phyloP scores from a whole-genome alignment of 2,329 filamentous ascomycete genomes.

The Fusarium virguliforme region DNA sequence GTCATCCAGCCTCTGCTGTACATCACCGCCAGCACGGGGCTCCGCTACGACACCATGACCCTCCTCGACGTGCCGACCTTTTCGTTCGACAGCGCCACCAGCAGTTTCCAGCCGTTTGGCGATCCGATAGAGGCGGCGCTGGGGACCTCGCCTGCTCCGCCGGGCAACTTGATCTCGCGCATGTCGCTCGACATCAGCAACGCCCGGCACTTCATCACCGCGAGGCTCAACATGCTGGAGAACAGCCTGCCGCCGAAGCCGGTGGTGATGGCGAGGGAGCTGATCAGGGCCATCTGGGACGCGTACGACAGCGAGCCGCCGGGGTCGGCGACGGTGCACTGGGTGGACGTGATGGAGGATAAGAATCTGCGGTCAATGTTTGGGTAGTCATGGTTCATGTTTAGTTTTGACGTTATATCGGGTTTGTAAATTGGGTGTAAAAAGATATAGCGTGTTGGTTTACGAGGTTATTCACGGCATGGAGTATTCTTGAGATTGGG shows the following conservation, averaged over 20 bases:
- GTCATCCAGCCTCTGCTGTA: slow-evolving; percentile 59
- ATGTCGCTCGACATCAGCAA: slow-evolving; percentile 57
- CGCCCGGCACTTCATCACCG: slow-evolving; percentile 60
- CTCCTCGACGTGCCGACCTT: slow-evolving; percentile 41
- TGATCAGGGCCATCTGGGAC: slow-evolving; percentile 61
- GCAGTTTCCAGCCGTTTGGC: slow-evolving; percentile 24
- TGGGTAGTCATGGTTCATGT: slow-evolving; percentile 42
- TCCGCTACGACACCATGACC: slow-evolving; percentile 48
- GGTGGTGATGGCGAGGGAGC: slow-evolving; percentile 60
- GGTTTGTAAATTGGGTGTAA: not conserved
- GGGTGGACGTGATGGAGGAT: slow-evolving; percentile 62
- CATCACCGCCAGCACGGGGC: slow-evolving; percentile 57
- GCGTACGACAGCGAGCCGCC: slow-evolving; percentile 58
- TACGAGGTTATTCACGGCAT: not conserved
- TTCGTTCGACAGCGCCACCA: slow-evolving; percentile 19
- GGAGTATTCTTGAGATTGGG: not conserved
- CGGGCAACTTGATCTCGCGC: slow-evolving; percentile 40
- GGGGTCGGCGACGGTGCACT: slow-evolving; percentile 56
- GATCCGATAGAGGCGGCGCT: slow-evolving; percentile 31
- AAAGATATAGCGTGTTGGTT: slow-evolving; percentile 1
- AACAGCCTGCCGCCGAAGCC: slow-evolving; percentile 60
- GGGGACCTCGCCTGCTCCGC: slow-evolving; percentile 26
- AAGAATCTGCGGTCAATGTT: slow-evolving; percentile 55
- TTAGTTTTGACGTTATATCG: not conserved
- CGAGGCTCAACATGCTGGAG: slow-evolving; percentile 58